phyloP scores from a whole-genome alignment of 176 grass and related monocot genomes.

The Zizania latifolia region DNA sequence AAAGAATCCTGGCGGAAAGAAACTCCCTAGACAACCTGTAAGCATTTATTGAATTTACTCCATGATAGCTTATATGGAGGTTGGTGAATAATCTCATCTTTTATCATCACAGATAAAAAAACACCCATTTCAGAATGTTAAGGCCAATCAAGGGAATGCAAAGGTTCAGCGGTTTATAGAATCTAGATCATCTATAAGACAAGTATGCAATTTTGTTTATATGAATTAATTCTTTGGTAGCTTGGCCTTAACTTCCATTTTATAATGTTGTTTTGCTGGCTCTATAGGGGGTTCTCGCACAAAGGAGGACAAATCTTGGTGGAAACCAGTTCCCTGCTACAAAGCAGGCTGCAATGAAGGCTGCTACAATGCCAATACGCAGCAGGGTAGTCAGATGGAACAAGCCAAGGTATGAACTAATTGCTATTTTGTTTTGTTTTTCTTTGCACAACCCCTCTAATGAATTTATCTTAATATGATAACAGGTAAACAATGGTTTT shows the following conservation, averaged over 20 bases:
- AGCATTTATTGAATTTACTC: conserved; percentile 12
- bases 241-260: background rate
- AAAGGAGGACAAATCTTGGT: conserved; percentile 83
- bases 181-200: conserved; percentile 82
- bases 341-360: conserved; percentile 72
- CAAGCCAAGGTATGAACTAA: conserved; percentile 62
- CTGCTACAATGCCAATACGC: conserved; percentile 49
- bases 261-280: conserved; percentile 22
- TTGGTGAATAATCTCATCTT: background rate
- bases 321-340: conserved; percentile 67
- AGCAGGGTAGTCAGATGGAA: conserved; percentile 50
- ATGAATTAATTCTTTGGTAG: background rate
- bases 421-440: background rate
- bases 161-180: conserved; percentile 63
- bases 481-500: conserved; percentile 69
- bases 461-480: conserved; percentile 19
- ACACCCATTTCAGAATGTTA: conserved; percentile 51
- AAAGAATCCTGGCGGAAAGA: conserved; percentile 55
- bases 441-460: background rate
- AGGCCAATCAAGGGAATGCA: conserved; percentile 40
- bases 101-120: conserved; percentile 62
- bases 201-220: conserved; percentile 38
- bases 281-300: conserved; percentile 69
- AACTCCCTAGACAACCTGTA: conserved; percentile 61
- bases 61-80: background rate